Percentiles rank a stretch among this genome's conserved stretches.
phyloP scores from a whole-genome alignment of 768 basidiomycete species.

The Auriculariales sp. region DNA sequence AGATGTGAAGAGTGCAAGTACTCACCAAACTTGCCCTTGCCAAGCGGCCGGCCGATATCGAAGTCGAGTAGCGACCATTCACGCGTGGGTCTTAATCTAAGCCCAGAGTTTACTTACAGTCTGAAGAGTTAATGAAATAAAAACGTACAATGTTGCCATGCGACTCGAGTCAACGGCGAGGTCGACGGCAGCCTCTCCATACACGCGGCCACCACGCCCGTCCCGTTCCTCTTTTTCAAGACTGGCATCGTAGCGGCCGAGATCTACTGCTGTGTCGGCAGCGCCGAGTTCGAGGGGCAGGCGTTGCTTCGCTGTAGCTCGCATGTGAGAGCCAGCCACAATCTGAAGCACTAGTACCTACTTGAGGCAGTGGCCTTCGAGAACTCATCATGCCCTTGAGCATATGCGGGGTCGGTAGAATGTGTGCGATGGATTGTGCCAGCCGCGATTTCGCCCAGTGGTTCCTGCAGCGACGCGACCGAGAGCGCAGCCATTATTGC shows the following conservation, averaged over 20 bases:
- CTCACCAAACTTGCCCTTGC: constrained; percentile 99
- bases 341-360: no score
- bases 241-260: constrained; percentile 92
- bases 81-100: constrained; percentile 54
- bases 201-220: constrained; percentile 48
- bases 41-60: constrained; percentile 88
- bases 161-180: constrained; percentile 73
- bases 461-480: not conserved
- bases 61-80: constrained; percentile 80
- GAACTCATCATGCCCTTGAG: not conserved
- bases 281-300: not conserved
- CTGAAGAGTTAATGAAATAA: not conserved
- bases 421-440: not conserved
- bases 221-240: constrained; percentile 82
- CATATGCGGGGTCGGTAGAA: not conserved
- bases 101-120: not conserved
- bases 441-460: not conserved
- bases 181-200: constrained; percentile 64
- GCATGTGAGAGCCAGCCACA: no score
- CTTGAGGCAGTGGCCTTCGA: not conserved
- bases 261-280: constrained; percentile 31
- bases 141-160: constrained; percentile 36
- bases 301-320: not conserved
- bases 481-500: not conserved
- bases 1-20: no score